Conservation (phyloP, 1,284 basidiomycete species). For the Neotropicomus parvogracilis region DNA sequence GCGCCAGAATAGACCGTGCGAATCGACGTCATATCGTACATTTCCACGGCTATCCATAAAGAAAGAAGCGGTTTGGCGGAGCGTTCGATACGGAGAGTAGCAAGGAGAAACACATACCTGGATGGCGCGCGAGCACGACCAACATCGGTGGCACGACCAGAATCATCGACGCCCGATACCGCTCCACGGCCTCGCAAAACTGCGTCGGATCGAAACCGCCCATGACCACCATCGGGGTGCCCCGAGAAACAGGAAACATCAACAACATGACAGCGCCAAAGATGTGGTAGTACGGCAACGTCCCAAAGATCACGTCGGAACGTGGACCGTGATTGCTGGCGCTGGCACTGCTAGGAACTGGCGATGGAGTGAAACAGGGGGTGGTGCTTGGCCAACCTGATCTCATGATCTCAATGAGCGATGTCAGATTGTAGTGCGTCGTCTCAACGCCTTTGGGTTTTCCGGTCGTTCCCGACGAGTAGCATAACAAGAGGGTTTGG, state of each 20-base stretch:
- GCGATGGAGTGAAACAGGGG: slow-evolving; percentile 24
- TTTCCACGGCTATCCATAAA: slow-evolving; percentile 48
- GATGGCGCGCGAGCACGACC: slow-evolving; percentile 65
- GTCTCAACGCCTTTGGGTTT: slow-evolving; percentile 63
- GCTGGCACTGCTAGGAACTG: slow-evolving; percentile 2
- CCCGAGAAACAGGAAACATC: slow-evolving; percentile 56
- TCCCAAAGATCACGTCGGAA: slow-evolving; percentile 50
- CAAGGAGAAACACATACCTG: slow-evolving; percentile 39
- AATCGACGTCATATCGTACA: slow-evolving; percentile 68
- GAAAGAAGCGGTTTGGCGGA: too few relatives aligned
- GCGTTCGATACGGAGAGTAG: too few relatives aligned
- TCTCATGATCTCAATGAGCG: slow-evolving; percentile 45
- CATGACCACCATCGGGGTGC: slow-evolving; percentile 64
- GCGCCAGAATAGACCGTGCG: slow-evolving; percentile 70
- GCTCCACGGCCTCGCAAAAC: slow-evolving; percentile 65
- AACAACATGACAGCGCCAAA: slow-evolving; percentile 60
- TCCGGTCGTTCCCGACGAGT: slow-evolving; percentile 64
- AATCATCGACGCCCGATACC: slow-evolving; percentile 58
- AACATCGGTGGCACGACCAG: slow-evolving; percentile 85
- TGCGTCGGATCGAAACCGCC: slow-evolving; percentile 71
- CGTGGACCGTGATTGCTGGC: slow-evolving; percentile 1
- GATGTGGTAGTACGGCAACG: slow-evolving; percentile 54
- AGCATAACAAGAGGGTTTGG: slow-evolving; percentile 62
- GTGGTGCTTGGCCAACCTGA: slow-evolving; percentile 40
- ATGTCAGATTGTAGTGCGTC: slow-evolving; percentile 62